Base-by-base conservation (phyloP, 257 asterid genomes). In the Orobanche coerulescens region DNA sequence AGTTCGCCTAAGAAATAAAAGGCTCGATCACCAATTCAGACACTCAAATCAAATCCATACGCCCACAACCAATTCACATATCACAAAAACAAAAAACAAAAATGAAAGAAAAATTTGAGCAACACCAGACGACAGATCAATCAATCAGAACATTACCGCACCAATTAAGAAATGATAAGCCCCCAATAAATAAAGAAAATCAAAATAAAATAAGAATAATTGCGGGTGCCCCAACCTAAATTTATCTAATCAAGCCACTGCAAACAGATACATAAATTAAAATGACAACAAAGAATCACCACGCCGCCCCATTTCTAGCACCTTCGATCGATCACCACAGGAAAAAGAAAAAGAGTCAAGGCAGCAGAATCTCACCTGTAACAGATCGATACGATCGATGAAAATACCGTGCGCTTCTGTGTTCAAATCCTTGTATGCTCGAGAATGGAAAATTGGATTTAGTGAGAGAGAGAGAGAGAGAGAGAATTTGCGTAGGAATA, bases 341-440 rank as follows among this genome's bases (percentile, higher is more conserved):
- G 5, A 47, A 44, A 47, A 30, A 19, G 2, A 58, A 28, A 10
- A 14, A 20, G 18, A 37, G 18, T 47, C 16, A 28, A 10, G 26
- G 14, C 26, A 37, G 54, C 52, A 44, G 30, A 19, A 31, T 4
- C 74, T 67, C 25, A 73, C 78, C 74, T 56, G 46, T 31, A 26
- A 51, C 39, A 34, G 69, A 48, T 48, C 64, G 64, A 65, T 52
- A 36, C 54, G 70, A 66, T 61, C 62, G 60, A 33, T 0, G 18
- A 18, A 18, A 13, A 22, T 23, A 26, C 20, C 5, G 62, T 4
- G 28, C 44, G 36, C 51, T 34, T 14, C 40, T 26, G 55, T 3
- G 53, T 54, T 55, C 50, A 54, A 47, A 58, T 43, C 9, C 15
- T 47, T 28, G 36, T 31, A 0, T 10, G 58, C 28, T 22, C 43